Evolutionary conservation across 768 basidiomycete species (phyloP).

Genomic region (Crassisporium funariophilum): DNA sequence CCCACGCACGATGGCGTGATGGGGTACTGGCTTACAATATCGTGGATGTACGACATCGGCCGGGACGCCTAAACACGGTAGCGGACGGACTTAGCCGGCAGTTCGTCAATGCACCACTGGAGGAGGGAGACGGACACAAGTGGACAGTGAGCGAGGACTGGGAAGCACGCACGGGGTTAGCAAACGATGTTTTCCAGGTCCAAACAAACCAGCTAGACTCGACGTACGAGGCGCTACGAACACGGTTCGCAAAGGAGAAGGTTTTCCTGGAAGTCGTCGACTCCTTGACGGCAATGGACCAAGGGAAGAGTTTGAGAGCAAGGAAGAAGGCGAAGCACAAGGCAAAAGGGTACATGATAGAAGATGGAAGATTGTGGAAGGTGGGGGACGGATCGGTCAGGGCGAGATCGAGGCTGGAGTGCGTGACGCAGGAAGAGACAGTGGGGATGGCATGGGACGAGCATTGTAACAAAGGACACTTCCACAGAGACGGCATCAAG

Average conservation of each 20-base stretch:
- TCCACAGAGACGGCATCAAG: slow-evolving; percentile 33
- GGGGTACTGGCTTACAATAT: slow-evolving; percentile 25
- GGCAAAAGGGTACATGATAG: slow-evolving; percentile 24
- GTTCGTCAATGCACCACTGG: slow-evolving; percentile 13
- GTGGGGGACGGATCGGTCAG: slow-evolving; percentile 13
- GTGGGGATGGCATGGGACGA: slow-evolving; percentile 16
- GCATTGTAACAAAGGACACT: slow-evolving; percentile 29
- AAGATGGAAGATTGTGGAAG: slow-evolving; percentile 26
- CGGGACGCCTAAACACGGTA: too few relatives aligned
- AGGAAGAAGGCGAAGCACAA: slow-evolving; percentile 20
- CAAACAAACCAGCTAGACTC: neutral
- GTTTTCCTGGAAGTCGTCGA: slow-evolving; percentile 14
- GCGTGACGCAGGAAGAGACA: slow-evolving; percentile 26
- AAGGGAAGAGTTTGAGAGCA: slow-evolving; percentile 6
- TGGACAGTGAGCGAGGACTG: slow-evolving; percentile 30
- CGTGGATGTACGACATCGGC: slow-evolving; percentile 18
- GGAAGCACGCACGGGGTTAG: slow-evolving; percentile 15
- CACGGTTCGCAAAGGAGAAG: slow-evolving; percentile 17
- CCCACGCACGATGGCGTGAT: slow-evolving; percentile 34
- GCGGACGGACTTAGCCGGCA: slow-evolving; percentile 29
- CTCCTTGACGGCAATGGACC: slow-evolving; percentile 13
- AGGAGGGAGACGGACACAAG: slow-evolving; percentile 22
- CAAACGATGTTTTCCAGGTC: slow-evolving; percentile 17
- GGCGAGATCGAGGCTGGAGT: slow-evolving; percentile 21
- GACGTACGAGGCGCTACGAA: slow-evolving; percentile 1